phyloP scores from a whole-genome alignment of 1,139 yeast genomes.

The Magnusiomyces ingens region DNA sequence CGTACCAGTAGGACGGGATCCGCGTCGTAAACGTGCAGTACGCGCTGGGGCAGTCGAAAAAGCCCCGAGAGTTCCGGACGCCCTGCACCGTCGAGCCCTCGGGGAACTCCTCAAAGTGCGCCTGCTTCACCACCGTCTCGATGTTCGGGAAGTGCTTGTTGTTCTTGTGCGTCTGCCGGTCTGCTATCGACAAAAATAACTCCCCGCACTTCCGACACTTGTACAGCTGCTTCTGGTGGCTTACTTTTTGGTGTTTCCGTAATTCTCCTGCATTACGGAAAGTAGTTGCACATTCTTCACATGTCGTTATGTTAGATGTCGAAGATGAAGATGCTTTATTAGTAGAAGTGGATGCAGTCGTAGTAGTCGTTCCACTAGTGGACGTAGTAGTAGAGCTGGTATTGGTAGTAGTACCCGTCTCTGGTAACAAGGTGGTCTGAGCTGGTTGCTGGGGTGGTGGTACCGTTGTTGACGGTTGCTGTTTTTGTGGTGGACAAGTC shows the following conservation, averaged over 20 bases:
- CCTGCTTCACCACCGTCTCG: slow-evolving; percentile 19
- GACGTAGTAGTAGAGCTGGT: not conserved
- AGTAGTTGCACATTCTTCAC: slow-evolving; percentile 20
- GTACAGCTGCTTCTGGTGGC: slow-evolving; percentile 23
- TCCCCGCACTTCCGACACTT: slow-evolving; percentile 28
- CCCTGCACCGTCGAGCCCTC: slow-evolving; percentile 20
- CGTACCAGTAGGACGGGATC: slow-evolving; percentile 28
- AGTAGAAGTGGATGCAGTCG: not conserved
- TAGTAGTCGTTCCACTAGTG: not conserved
- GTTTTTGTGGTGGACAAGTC: no score
- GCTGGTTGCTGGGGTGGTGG: no score
- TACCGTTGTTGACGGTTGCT: no score
- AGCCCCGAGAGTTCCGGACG: slow-evolving; percentile 23
- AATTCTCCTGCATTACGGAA: slow-evolving; percentile 22
- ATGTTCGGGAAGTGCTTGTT: slow-evolving; percentile 25
- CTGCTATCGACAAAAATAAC: slow-evolving; percentile 26
- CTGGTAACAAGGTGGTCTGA: no score
- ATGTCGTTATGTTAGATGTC: not conserved
- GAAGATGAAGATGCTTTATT: not conserved
- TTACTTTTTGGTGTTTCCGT: slow-evolving; percentile 23
- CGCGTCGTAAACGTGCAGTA: slow-evolving; percentile 27
- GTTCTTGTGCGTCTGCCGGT: slow-evolving; percentile 29
- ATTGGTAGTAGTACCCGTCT: no score
- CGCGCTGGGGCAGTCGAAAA: slow-evolving; percentile 24
- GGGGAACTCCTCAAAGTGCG: slow-evolving; percentile 22